Evolutionary conservation across 371 early-diverging fungal species (phyloP).

Genomic region (Mucor sp.): DNA sequence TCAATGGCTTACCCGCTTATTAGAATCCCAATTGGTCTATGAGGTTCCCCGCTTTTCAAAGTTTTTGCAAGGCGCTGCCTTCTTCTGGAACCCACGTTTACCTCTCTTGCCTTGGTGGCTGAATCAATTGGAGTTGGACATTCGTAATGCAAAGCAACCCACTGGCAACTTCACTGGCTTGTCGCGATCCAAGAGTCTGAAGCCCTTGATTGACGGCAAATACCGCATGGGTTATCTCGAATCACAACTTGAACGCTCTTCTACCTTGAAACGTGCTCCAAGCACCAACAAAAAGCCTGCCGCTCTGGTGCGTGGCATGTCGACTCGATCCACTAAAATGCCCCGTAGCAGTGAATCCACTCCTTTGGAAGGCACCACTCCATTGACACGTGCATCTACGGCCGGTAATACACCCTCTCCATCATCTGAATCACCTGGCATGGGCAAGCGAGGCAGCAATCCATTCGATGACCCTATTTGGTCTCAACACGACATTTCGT

Average conservation of each 20-base stretch:
- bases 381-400: background rate
- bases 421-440: background rate
- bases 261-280: constrained; percentile 29
- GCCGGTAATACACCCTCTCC: background rate
- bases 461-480: constrained; percentile 49
- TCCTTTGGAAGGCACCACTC: background rate
- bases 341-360: constrained; percentile 4
- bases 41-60: constrained; percentile 99
- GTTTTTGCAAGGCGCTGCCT: constrained; percentile 96
- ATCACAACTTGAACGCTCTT: constrained; percentile 37
- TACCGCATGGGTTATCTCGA: constrained; percentile 54
- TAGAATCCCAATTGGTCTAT: constrained; percentile 89
- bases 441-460: constrained; percentile 11
- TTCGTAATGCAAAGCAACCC: constrained; percentile 64
- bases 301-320: constrained; percentile 2
- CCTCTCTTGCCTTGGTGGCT: constrained; percentile 97
- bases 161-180: constrained; percentile 31
- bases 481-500: constrained; percentile 17
- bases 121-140: constrained; percentile 87
- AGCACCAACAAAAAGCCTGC: constrained; percentile 12
- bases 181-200: constrained; percentile 46
- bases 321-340: constrained; percentile 8
- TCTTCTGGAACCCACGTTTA: constrained; percentile 82
- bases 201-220: constrained; percentile 45
- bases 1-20: constrained; percentile 92